Evolutionary conservation across 1,284 basidiomycete genomes (phyloP), one percentile per base, ranked within the genome.

Genomic region (Trametes hirsuta): DNA sequence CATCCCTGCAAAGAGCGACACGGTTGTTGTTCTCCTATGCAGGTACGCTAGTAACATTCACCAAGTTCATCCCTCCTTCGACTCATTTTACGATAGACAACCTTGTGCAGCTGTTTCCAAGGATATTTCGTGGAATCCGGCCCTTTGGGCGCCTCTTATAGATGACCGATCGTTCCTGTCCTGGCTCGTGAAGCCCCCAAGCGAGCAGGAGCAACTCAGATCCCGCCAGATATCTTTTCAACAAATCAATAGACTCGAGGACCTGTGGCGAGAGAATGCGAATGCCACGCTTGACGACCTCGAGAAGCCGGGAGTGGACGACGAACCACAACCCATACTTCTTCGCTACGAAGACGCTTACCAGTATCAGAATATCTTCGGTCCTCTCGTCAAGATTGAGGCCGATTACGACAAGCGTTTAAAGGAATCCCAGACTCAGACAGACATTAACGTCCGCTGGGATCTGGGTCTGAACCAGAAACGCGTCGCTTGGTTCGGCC

Each of bases 361-460:
- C 73, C 97, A 99, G 74, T 99, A 99, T 74, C 97, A 98, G 77
- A 98, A 98, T 73, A 98, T 99, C 60, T 97, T 98, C 71, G 97
- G 97, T 1, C 97, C 97, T 8, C 84, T 99, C 42, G 97, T 99
- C 74, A 99, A 99, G 80, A 98, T 99, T 69, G 97, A 99, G 74
- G 97, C 97, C 6, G 97, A 99, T 78, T 99, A 98, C 71, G 97
- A 99, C 75, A 97, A 97, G 77, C 87, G 91, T 62, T 83, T 99
- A 70, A 99, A 99, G 77, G 97, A 99, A 75, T 94, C 94, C 59
- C 97, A 99, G 78, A 98, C 96, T 0, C 97, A 99, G 78, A 97
- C 93, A 18, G 95, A 97, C 69, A 94, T 99, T 66, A 88, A 88
- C 22, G 91, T 99, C 12, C 84, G 97, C 46, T 99, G 97, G 97